A percentile compares a stretch with the other conserved stretches of the same genome.
These are phyloP conservation scores for Psilocybe subaeruginosa DNA, from an alignment of 768 basidiomycete genomes.

Conservation along the genomic window DNA sequence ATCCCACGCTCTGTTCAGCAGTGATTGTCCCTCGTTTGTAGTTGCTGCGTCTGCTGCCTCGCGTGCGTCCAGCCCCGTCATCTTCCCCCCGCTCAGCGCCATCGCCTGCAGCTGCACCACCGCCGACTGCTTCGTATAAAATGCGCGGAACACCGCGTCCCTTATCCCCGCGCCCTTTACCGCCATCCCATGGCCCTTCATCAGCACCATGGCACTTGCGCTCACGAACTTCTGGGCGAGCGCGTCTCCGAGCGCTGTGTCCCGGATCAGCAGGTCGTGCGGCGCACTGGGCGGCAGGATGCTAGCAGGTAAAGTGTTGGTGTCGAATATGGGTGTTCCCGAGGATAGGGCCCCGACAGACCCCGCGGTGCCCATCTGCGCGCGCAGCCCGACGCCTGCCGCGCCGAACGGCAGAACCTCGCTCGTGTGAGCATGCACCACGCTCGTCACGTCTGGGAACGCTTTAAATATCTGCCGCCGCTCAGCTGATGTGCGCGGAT, in stretches of 20 bases:
- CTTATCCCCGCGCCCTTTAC: conserved; percentile 17
- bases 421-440: conserved; percentile 24
- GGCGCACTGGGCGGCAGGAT: conserved; percentile 19
- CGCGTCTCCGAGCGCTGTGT: conserved; percentile 22
- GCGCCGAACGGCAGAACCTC: conserved; percentile 23
- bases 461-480: conserved; percentile 19
- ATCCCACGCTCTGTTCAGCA: conserved; percentile 22
- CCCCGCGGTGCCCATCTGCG: conserved; percentile 25
- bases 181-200: conserved; percentile 23
- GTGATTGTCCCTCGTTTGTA: conserved; percentile 20
- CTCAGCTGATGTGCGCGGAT: not conserved
- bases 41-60: conserved; percentile 21
- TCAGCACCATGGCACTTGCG: conserved; percentile 10
- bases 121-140: conserved; percentile 22
- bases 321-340: conserved; percentile 23
- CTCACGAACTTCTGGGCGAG: conserved; percentile 12
- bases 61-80: conserved; percentile 15
- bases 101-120: conserved; percentile 21
- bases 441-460: conserved; percentile 20
- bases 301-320: conserved; percentile 15
- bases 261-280: conserved; percentile 22
- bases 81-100: conserved; percentile 6
- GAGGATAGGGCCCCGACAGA: conserved; percentile 18
- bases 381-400: conserved; percentile 18
- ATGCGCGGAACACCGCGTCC: conserved; percentile 22